Percentiles rank a stretch among this genome's conserved stretches.
Conservation (phyloP, 371 early-diverging fungal species). For the Capillidium heterosporum region DNA sequence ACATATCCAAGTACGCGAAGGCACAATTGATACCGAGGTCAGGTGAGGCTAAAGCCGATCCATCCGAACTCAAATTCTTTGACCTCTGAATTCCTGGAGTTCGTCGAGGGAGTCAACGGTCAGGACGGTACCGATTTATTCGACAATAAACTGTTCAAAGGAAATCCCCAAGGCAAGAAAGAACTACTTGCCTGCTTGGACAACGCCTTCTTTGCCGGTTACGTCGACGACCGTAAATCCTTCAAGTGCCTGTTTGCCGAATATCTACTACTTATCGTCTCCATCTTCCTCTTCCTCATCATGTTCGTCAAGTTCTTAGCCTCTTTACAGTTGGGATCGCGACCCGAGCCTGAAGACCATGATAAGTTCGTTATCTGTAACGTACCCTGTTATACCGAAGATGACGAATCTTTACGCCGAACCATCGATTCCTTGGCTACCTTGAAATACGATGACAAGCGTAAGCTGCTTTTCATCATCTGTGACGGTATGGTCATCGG, state of each 20-base stretch:
- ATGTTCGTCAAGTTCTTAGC: slow-evolving; percentile 85
- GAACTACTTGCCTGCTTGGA: slow-evolving; percentile 38
- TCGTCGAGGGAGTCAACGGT: not conserved
- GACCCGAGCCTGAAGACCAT: slow-evolving; percentile 62
- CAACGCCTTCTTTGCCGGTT: slow-evolving; percentile 70
- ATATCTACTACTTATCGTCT: slow-evolving; percentile 60
- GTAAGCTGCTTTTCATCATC: slow-evolving; percentile 82
- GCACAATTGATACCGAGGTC: not conserved
- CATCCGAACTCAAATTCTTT: not conserved
- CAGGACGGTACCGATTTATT: not conserved
- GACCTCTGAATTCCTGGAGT: not conserved
- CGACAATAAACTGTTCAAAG: not conserved
- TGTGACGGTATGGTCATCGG: slow-evolving; percentile 89
- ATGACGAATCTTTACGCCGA: slow-evolving; percentile 72
- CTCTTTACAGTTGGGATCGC: slow-evolving; percentile 65
- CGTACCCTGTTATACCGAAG: slow-evolving; percentile 97
- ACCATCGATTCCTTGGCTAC: slow-evolving; percentile 88
- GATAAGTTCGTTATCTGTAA: slow-evolving; percentile 80
- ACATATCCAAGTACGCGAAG: not conserved
- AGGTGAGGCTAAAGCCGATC: not conserved
- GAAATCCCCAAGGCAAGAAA: not conserved
- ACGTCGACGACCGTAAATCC: slow-evolving; percentile 64
- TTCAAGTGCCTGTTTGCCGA: slow-evolving; percentile 70
- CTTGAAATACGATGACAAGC: slow-evolving; percentile 81
- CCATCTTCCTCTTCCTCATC: slow-evolving; percentile 61